phyloP scores from a whole-genome alignment of 805 yeast genomes.

The Sugiyamaella marilandica region DNA sequence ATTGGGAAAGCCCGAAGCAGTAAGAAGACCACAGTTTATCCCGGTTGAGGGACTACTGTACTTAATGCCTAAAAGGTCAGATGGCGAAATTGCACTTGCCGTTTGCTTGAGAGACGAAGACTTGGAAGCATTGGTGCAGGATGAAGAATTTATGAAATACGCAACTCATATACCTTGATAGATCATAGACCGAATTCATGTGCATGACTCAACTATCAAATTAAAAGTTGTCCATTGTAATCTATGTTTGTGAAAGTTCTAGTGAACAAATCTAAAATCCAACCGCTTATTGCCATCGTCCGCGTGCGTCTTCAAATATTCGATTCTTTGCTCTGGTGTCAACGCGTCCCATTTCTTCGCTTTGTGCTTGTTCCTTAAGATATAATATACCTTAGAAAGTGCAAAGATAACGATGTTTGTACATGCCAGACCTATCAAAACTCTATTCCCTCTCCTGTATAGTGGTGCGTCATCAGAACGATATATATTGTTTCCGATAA shows the following conservation, averaged over 20 bases:
- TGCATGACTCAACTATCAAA: no score
- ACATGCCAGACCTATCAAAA: slow-evolving; percentile 23
- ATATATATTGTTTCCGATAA: slow-evolving; percentile 53
- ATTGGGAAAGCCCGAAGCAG: slow-evolving; percentile 15
- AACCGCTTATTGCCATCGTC: slow-evolving; percentile 57
- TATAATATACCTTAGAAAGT: slow-evolving; percentile 32
- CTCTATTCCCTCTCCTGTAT: slow-evolving; percentile 52
- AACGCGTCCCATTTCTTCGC: slow-evolving; percentile 47
- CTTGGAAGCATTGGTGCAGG: slow-evolving; percentile 3
- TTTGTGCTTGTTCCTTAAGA: slow-evolving; percentile 28
- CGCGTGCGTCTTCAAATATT: slow-evolving; percentile 41
- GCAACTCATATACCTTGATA: slow-evolving; percentile 4
- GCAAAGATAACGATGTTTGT: slow-evolving; percentile 46
- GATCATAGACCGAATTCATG: no score
- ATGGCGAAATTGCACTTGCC: slow-evolving; percentile 12
- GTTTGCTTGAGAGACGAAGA: slow-evolving; percentile 14
- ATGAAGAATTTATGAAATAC: slow-evolving; percentile 8
- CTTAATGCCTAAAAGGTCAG: slow-evolving; percentile 15
- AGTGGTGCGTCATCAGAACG: slow-evolving; percentile 52
- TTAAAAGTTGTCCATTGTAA: no score
- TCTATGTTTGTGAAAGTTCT: not conserved
- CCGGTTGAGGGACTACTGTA: slow-evolving; percentile 17
- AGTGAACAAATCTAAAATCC: slow-evolving; percentile 42
- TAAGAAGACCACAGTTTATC: slow-evolving; percentile 13
- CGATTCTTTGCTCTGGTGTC: slow-evolving; percentile 45